Percentiles rank a stretch among this genome's conserved stretches.
Conservation (phyloP, 768 basidiomycete genomes). For the Phaeotremella skinneri region DNA sequence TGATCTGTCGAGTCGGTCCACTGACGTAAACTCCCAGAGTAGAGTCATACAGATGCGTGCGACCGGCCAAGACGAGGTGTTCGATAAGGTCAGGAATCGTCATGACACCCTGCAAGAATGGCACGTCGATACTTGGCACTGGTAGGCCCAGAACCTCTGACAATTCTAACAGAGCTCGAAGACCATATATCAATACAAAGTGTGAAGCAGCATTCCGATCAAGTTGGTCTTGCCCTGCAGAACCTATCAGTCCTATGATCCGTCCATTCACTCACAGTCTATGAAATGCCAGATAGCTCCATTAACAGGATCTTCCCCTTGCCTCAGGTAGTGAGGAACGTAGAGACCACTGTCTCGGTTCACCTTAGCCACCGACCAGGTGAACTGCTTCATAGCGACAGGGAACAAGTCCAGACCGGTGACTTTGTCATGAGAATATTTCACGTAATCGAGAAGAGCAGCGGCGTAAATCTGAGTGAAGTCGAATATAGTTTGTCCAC, state of each 20-base stretch:
- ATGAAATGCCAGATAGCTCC: slow-evolving; percentile 34
- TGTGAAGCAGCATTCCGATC: slow-evolving; percentile 23
- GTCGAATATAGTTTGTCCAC: slow-evolving; percentile 29
- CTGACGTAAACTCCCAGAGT: slow-evolving; percentile 17
- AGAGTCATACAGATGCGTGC: slow-evolving; percentile 20
- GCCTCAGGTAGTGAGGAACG: background rate
- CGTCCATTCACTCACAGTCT: slow-evolving; percentile 26
- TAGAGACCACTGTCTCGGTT: slow-evolving; percentile 1
- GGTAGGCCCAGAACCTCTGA: slow-evolving; percentile 15
- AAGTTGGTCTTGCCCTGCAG: slow-evolving; percentile 26
- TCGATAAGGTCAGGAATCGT: slow-evolving; percentile 12
- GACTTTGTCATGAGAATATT: slow-evolving; percentile 16
- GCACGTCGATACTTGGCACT: slow-evolving; percentile 8
- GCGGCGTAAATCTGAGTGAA: slow-evolving; percentile 30
- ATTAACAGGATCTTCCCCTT: background rate
- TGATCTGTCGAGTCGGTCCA: slow-evolving; percentile 24
- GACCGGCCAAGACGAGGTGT: slow-evolving; percentile 15
- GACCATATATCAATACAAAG: slow-evolving; percentile 26
- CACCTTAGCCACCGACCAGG: slow-evolving; percentile 1
- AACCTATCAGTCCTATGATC: background rate
- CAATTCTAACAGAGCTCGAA: slow-evolving; percentile 21
- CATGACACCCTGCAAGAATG: background rate
- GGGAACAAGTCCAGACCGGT: slow-evolving; percentile 25
- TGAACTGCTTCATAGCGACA: slow-evolving; percentile 25
- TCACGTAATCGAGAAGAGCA: slow-evolving; percentile 32